phyloP scores from a whole-genome alignment of 352 stramenopile species.

The Globisporangium uncinulatum region DNA sequence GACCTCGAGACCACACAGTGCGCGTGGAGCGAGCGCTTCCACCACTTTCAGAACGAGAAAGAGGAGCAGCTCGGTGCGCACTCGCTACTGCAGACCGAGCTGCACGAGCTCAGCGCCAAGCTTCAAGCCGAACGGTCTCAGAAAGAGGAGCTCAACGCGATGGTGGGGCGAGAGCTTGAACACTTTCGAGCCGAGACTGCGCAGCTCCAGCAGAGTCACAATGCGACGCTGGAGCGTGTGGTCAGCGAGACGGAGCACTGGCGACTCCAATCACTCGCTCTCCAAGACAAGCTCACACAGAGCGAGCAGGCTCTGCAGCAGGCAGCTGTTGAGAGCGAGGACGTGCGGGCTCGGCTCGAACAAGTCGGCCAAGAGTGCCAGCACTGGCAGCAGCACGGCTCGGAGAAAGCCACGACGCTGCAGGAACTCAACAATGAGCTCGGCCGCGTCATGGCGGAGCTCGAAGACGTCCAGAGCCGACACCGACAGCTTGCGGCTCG shows the following conservation, averaged over 20 bases:
- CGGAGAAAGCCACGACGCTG: conserved; percentile 39
- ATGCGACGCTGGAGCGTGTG: conserved; percentile 21
- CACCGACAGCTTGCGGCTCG: conserved; percentile 29
- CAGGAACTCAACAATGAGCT: conserved; percentile 59
- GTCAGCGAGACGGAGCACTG: conserved; percentile 18
- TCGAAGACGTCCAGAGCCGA: conserved; percentile 23
- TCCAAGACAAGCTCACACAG: conserved; percentile 16
- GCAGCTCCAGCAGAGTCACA: conserved; percentile 22
- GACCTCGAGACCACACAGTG: conserved; percentile 25
- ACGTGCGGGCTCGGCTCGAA: conserved; percentile 25
- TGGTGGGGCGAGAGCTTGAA: conserved; percentile 45
- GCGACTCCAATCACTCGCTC: conserved; percentile 13
- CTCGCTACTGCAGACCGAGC: conserved; percentile 30
- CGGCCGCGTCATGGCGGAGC: conserved; percentile 25
- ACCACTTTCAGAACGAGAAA: conserved; percentile 39
- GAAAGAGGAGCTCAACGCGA: conserved; percentile 63
- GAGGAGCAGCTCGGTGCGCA: conserved; percentile 24
- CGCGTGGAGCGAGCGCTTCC: conserved; percentile 30
- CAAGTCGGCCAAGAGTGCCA: conserved; percentile 35
- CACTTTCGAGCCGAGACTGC: conserved; percentile 33
- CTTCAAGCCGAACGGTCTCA: conserved; percentile 40
- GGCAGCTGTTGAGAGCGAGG: conserved; percentile 21
- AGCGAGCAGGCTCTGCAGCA: conserved; percentile 13
- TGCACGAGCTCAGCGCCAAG: conserved; percentile 24
- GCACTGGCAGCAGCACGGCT: conserved; percentile 36